phyloP scores from a whole-genome alignment of 2,329 filamentous ascomycete species.

The Colletotrichum aenigma region DNA sequence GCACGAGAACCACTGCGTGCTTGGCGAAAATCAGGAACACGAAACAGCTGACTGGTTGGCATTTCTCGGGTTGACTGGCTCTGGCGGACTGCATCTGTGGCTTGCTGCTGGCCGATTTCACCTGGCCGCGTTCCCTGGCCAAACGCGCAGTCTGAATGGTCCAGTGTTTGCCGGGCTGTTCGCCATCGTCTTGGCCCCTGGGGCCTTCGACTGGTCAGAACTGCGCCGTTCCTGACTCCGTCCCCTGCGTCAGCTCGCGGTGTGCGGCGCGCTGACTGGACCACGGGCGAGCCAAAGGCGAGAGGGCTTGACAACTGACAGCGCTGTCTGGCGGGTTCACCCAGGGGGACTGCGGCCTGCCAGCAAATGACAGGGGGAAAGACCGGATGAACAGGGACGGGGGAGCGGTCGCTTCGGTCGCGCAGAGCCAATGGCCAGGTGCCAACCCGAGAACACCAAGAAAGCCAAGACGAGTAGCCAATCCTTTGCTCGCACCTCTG shows the following conservation, averaged over 20 bases:
- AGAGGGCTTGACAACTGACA: slow-evolving; percentile 5
- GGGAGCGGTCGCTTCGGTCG: neutral
- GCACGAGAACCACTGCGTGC: neutral
- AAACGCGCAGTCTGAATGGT: slow-evolving; percentile 11
- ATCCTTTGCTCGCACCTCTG: neutral
- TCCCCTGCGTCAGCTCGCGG: neutral
- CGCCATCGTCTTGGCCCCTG: slow-evolving; percentile 4
- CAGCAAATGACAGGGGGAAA: slow-evolving; percentile 10
- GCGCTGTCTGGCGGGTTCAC: neutral
- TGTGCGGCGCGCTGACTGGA: neutral
- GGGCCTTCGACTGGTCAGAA: neutral
- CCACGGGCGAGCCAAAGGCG: neutral
- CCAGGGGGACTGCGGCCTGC: neutral
- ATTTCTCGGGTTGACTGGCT: neutral
- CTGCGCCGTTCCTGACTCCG: neutral
- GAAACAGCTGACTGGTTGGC: neutral
- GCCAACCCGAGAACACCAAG: neutral
- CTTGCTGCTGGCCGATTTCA: slow-evolving; percentile 6
- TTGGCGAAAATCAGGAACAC: neutral
- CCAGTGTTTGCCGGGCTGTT: slow-evolving; percentile 9
- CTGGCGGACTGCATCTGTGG: neutral
- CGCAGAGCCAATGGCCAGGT: neutral
- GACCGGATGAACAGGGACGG: slow-evolving; percentile 13
- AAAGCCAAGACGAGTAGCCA: neutral
- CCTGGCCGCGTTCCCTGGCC: neutral